These are phyloP conservation scores for Secale cereale DNA, from an alignment of 176 grass and related monocot genomes.

Conservation along the genomic window DNA sequence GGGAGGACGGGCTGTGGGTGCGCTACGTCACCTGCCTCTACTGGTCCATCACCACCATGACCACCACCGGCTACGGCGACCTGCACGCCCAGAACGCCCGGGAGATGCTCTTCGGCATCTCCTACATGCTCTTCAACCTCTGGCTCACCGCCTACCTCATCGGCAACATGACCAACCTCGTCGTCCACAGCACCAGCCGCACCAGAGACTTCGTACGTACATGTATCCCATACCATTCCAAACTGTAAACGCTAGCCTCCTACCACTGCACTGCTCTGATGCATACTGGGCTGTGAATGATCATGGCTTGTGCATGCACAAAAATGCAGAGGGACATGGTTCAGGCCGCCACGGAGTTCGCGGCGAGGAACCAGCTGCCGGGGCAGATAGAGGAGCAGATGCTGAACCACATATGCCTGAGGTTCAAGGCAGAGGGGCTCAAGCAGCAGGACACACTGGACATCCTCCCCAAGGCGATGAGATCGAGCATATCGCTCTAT, in stretches of 20 bases:
- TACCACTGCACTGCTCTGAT: not conserved
- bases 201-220: slow-evolving; percentile 86
- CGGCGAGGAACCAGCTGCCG: slow-evolving; percentile 81
- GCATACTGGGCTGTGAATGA: not conserved
- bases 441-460: slow-evolving; percentile 79
- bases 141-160: slow-evolving; percentile 92
- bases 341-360: slow-evolving; percentile 63
- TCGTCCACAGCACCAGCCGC: slow-evolving; percentile 90
- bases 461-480: slow-evolving; percentile 67
- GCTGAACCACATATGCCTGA: slow-evolving; percentile 79
- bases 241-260: too few species aligned
- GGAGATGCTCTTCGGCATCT: slow-evolving; percentile 88
- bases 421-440: slow-evolving; percentile 78
- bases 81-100: slow-evolving; percentile 82
- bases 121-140: slow-evolving; percentile 97
- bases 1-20: slow-evolving; percentile 65
- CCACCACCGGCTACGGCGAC: slow-evolving; percentile 95
- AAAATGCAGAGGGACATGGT: slow-evolving; percentile 73
- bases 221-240: not conserved
- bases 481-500: slow-evolving; percentile 64
- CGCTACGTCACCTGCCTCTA: slow-evolving; percentile 82
- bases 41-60: slow-evolving; percentile 97
- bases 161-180: slow-evolving; percentile 99
- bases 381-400: slow-evolving; percentile 69
- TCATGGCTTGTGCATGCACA: not conserved